phyloP scores from a whole-genome alignment of 2,329 filamentous ascomycete genomes.

The Blastomyces parvus region DNA sequence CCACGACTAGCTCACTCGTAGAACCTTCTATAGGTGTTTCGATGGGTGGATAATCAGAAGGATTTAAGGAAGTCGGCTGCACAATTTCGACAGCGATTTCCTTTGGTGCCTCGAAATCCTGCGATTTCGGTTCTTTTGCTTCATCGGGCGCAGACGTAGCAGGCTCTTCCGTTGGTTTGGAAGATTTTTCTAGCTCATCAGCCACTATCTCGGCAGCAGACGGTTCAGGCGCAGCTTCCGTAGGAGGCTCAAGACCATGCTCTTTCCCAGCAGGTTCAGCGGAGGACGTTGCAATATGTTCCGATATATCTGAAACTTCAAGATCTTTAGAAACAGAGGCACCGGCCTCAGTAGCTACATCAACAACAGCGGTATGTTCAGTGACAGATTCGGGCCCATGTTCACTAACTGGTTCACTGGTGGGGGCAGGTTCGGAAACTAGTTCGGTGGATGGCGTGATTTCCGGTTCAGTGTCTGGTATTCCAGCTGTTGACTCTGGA shows the following conservation, averaged over 20 bases:
- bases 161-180: background rate
- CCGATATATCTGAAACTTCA: constrained; percentile 5
- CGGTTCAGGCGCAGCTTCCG: background rate
- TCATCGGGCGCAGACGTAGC: background rate
- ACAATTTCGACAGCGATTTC: constrained; percentile 2
- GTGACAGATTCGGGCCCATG: background rate
- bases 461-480: background rate
- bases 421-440: background rate
- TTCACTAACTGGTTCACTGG: background rate
- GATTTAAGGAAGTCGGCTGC: background rate
- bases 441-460: background rate
- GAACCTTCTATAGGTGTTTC: background rate
- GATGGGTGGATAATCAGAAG: background rate
- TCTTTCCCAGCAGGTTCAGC: constrained; percentile 8
- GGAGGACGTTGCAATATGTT: constrained; percentile 9
- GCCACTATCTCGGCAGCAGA: constrained; percentile 2
- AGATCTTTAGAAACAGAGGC: constrained; percentile 1
- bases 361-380: background rate
- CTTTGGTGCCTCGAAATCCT: constrained; percentile 6
- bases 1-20: background rate
- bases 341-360: background rate
- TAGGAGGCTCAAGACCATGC: background rate
- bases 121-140: background rate
- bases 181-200: background rate
- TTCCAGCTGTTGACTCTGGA: background rate